These are phyloP conservation scores for Coemansia sp. DNA, from an alignment of 192 early-diverging fungal genomes.

Conservation along the genomic window DNA sequence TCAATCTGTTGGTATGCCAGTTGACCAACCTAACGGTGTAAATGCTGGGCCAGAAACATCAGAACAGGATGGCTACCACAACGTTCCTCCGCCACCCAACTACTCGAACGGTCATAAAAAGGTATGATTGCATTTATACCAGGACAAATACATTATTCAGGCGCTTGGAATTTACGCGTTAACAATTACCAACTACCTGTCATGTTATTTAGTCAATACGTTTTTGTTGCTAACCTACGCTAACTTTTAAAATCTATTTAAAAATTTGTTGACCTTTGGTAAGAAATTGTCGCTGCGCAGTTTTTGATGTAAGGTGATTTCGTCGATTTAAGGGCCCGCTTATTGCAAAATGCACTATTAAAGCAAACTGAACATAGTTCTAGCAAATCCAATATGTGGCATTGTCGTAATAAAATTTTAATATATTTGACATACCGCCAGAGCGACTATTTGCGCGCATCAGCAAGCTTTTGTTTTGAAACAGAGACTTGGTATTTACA, in stretches of 20 bases:
- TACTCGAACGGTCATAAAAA: constrained; percentile 25
- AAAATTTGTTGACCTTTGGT: not conserved
- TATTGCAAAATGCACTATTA: too few relatives aligned
- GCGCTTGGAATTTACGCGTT: not conserved
- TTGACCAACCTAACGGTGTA: not conserved
- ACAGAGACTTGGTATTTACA: too few relatives aligned
- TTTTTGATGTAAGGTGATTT: too few relatives aligned
- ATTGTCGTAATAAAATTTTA: too few relatives aligned
- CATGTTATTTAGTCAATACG: not conserved
- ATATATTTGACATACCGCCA: too few relatives aligned
- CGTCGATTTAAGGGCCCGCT: too few relatives aligned
- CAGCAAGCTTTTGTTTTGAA: too few relatives aligned
- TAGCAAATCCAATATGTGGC: too few relatives aligned
- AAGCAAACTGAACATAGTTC: too few relatives aligned
- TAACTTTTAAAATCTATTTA: not conserved
- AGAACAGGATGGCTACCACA: constrained; percentile 30
- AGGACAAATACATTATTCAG: not conserved
- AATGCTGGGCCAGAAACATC: not conserved
- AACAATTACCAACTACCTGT: not conserved
- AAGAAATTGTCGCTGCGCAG: too few relatives aligned
- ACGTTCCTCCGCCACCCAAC: constrained; percentile 38
- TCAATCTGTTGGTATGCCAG: not conserved
- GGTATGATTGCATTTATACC: constrained; percentile 14
- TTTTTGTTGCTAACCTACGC: not conserved
- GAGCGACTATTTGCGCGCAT: too few relatives aligned